Base-by-base conservation (phyloP, 768 basidiomycete genomes). In the Hypholoma sublateritium region DNA sequence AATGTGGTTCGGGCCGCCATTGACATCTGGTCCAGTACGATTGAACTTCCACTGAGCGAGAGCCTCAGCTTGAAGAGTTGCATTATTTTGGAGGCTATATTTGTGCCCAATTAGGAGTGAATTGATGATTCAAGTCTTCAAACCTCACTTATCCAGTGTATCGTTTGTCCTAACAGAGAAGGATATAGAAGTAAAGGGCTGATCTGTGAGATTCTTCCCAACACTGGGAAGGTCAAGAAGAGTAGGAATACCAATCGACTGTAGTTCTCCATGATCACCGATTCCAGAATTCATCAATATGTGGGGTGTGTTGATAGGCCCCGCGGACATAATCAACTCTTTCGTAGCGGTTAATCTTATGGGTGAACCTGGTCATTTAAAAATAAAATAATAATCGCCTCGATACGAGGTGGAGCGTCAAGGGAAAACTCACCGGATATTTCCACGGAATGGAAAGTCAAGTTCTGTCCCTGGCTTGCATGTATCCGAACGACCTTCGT, bases 271-370 rank as follows among this genome's bases (percentile, higher is more conserved):
- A 12, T 50, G 53, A 36, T 66, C 62, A 13, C 77, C 76, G 19
- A 78, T 73, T 32, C 75, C 75, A 12, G 72, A 75, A 24, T 71
- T 67, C 46, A 72, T 59, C 6, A 77, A 64, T 28, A 77, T 67
- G 2, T 72, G 70, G 0, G 76, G 72, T 2, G 76, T 75, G 8
- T 70, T 72, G 41, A 77, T 61, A 2, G 71, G 46, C 1, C 77
- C 77, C 13, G 72, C 73, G 0, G 70, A 67, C 5, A 88, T 61
- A 16, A 88, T 74, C 53, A 88, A 72, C 61, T 88, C 86, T 58
- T 80, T 82, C 55, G 61, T 66, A 0, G 84, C 85, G 1, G 59
- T 68, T 1, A 68, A 14, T 17, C 21, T 41, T 39, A 34, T 39
- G 41, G 50, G 16, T 35, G 37, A 50, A 13, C 17, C 39, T 45